Conservation (phyloP, 2,329 filamentous ascomycete genomes). For the Malbranchea zuffiana region DNA sequence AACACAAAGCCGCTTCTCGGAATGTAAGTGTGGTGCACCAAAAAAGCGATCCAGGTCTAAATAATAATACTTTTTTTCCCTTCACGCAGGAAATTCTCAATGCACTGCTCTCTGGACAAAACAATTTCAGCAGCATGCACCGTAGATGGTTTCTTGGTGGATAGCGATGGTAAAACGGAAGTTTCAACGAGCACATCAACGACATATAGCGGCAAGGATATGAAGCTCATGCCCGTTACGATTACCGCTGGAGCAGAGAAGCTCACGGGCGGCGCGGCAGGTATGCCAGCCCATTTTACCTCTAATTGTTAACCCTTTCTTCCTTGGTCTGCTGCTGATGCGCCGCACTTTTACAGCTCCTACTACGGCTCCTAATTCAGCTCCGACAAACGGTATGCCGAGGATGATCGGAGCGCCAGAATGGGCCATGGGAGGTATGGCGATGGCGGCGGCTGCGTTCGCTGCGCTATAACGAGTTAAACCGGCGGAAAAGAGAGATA, state of each 20-base stretch:
- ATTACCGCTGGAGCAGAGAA: conserved; percentile 13
- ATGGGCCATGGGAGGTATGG: conserved; percentile 9
- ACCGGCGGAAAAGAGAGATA: too few relatives aligned
- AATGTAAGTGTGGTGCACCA: too few relatives aligned
- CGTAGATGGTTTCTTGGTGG: background rate
- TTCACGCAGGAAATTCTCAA: background rate
- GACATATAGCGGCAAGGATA: too few relatives aligned
- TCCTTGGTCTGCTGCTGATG: background rate
- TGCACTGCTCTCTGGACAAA: background rate
- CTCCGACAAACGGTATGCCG: conserved; percentile 5
- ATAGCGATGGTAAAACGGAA: background rate
- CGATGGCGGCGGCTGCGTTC: conserved; percentile 4
- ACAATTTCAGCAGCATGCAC: conserved; percentile 2
- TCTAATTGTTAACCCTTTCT: too few relatives aligned
- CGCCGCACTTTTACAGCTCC: background rate
- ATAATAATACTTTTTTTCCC: too few relatives aligned
- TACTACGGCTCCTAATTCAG: background rate
- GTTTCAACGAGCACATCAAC: background rate
- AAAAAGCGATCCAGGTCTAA: too few relatives aligned
- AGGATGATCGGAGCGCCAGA: conserved; percentile 5
- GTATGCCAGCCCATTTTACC: background rate
- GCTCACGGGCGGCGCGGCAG: conserved; percentile 2
- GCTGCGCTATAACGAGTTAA: conserved; percentile 5
- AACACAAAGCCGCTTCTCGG: background rate
- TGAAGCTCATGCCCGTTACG: too few relatives aligned